Evolutionary conservation across 805 yeast species (phyloP), one percentile per base, ranked within the genome.

Genomic region (Wickerhamomyces xylosicus): DNA sequence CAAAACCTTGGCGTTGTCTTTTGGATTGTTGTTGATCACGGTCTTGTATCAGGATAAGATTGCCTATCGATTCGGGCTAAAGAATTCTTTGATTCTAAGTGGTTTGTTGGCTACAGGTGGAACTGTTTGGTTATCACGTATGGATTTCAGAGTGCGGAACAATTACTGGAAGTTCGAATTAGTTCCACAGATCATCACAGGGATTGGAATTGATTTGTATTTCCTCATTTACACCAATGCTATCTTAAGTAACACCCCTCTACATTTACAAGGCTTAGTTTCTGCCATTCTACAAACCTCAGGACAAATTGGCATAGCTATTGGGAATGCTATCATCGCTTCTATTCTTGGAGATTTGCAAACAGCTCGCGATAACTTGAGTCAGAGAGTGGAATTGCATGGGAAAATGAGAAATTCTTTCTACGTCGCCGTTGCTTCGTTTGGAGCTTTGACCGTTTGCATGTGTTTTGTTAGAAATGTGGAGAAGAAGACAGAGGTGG

Each of bases 211-310:
- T 1, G 63, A 62, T 31, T 37, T 57, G 3, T 65, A 54, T 42
- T 63, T 60, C 45, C 52, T 62, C 20, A 53, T 62, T 3, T 65
- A 57, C 37, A 39, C 58, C 31, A 59, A 53, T 25, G 52, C 59
- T 4, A 47, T 64, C 8, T 49, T 55, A 42, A 34, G 52, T 33
- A 36, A 54, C 17, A 57, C 69, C 8, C 71, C 72, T 0, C 34
- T 47, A 4, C 59, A 62, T 37, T 42, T 62, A 14, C 69, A 65
- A 37, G 71, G 68, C 15, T 58, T 61, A 21, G 64, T 65, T 3
- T 41, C 61, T 6, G 71, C 66, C 1, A 44, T 64, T 6, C 49
- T 56, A 28, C 62, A 56, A 41, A 62, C 69, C 1, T 41, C 50
- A 13, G 59, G 58, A 1, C 70, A 65, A 46, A 40, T 63, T 20